Conservation (phyloP, 768 basidiomycete genomes). For the Boletus rubropictus region DNA sequence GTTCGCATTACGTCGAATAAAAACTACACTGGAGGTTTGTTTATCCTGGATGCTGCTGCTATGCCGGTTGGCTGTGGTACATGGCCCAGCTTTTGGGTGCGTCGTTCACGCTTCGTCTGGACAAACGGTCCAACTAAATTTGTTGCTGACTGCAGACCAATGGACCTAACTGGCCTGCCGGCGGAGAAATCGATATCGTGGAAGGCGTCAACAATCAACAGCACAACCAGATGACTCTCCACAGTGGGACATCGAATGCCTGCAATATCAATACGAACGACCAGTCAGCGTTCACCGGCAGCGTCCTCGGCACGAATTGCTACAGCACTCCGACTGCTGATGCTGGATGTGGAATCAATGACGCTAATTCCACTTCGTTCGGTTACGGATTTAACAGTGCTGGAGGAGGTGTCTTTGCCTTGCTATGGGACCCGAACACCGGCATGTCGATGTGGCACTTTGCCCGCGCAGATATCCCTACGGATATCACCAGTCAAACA, state of each 20-base stretch:
- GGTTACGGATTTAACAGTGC: constrained; percentile 30
- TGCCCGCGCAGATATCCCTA: constrained; percentile 44
- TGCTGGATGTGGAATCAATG: constrained; percentile 46
- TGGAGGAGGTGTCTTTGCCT: constrained; percentile 50
- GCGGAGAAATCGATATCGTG: constrained; percentile 67
- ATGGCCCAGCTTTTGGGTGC: constrained; percentile 55
- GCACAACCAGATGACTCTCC: constrained; percentile 61
- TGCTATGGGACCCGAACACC: constrained; percentile 42
- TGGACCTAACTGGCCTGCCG: constrained; percentile 47
- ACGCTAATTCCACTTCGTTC: constrained; percentile 40
- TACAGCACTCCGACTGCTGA: constrained; percentile 37
- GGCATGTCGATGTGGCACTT: constrained; percentile 59
- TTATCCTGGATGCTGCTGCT: constrained; percentile 64
- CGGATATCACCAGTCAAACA: constrained; percentile 40
- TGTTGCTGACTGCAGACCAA: constrained; percentile 28
- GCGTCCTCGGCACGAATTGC: constrained; percentile 31
- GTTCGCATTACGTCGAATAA: constrained; percentile 66
- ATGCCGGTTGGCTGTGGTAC: constrained; percentile 69
- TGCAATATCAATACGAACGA: constrained; percentile 14
- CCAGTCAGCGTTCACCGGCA: constrained; percentile 18
- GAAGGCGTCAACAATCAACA: constrained; percentile 63
- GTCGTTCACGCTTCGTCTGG: constrained; percentile 7
- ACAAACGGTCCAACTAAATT: neutral
- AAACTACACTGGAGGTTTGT: constrained; percentile 58
- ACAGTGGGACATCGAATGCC: constrained; percentile 45